phyloP scores from a whole-genome alignment of 306 rosid species.

The Rubus idaeus region DNA sequence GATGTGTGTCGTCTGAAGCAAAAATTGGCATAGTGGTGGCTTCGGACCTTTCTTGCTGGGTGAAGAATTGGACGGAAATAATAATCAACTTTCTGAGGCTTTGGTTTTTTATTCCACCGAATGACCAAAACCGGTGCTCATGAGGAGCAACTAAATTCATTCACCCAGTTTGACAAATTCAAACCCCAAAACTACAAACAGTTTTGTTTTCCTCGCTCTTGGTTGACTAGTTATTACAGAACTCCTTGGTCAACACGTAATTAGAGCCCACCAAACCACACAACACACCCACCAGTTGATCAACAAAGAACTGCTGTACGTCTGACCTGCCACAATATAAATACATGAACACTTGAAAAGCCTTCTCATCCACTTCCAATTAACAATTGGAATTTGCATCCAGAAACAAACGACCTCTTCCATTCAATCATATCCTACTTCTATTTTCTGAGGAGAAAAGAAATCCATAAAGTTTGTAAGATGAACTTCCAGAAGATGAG shows the following conservation, averaged over 20 bases:
- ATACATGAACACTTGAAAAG: neutral
- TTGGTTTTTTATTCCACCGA: neutral
- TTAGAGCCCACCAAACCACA: neutral
- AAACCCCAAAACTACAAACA: too few relatives aligned
- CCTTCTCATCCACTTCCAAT: neutral
- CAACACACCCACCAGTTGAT: neutral
- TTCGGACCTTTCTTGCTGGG: neutral
- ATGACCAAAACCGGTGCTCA: neutral
- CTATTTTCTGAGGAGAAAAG: neutral
- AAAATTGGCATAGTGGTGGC: too few relatives aligned
- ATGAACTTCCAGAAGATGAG: conserved; percentile 30
- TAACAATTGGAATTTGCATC: neutral
- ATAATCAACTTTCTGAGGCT: neutral
- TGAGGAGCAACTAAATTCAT: neutral
- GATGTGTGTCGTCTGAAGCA: too few relatives aligned
- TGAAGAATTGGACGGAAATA: neutral
- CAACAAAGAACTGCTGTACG: neutral
- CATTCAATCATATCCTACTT: neutral
- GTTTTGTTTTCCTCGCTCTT: too few relatives aligned
- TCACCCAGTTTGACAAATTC: neutral
- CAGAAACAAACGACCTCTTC: neutral
- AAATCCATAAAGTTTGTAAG: neutral
- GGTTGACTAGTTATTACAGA: too few relatives aligned
- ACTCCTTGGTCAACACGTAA: neutral
- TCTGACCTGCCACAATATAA: too few relatives aligned